Conservation (phyloP, 176 grass and related monocot species). For the Echinochloa phyllopogon region DNA sequence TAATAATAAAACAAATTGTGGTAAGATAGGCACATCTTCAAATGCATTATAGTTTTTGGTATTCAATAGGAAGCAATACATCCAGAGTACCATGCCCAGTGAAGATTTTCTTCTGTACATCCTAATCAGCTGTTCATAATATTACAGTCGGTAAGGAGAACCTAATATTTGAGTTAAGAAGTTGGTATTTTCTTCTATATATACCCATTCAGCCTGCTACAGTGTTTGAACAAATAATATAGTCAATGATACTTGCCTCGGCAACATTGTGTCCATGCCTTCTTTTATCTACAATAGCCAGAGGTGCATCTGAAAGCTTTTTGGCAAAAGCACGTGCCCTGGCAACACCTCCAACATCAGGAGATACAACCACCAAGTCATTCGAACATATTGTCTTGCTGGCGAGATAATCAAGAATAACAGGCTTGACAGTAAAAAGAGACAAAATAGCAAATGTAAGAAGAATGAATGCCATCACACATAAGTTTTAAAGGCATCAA, state of each 20-base stretch:
- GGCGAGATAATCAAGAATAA: constrained; percentile 96
- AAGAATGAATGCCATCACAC: constrained; percentile 32
- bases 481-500: constrained; percentile 14
- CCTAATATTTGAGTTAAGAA: constrained; percentile 9
- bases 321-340: constrained; percentile 96
- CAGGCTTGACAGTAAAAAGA: constrained; percentile 67
- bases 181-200: not conserved
- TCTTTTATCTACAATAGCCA: constrained; percentile 99
- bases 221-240: constrained; percentile 23
- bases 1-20: constrained; percentile 14
- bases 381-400: constrained; percentile 90
- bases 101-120: constrained; percentile 30
- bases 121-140: not conserved
- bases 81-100: not conserved
- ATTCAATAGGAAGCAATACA: constrained; percentile 6
- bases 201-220: not conserved
- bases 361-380: constrained; percentile 94
- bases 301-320: constrained; percentile 92
- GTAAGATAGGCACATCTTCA: constrained; percentile 26
- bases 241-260: constrained; percentile 61
- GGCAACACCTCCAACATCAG: constrained; percentile 94
- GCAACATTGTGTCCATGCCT: constrained; percentile 94
- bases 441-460: constrained; percentile 16
- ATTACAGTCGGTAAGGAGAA: not conserved
- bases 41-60: constrained; percentile 19